phyloP scores from a whole-genome alignment of 2,329 filamentous ascomycete genomes.

The Didymosphaeria variabile region DNA sequence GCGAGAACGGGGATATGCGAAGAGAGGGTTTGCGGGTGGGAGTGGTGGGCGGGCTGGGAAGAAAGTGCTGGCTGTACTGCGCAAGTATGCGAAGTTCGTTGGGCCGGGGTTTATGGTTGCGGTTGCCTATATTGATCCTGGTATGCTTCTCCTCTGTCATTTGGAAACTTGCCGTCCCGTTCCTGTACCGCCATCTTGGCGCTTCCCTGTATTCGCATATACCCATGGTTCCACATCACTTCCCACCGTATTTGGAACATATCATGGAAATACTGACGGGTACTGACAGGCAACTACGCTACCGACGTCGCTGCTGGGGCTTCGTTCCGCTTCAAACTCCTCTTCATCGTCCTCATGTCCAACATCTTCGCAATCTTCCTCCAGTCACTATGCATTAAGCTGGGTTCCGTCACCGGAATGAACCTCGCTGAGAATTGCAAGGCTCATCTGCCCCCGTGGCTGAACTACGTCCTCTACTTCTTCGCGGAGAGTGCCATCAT shows the following conservation, averaged over 20 bases:
- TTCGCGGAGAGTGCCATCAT: conserved; percentile 67
- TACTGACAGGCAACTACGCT: conserved; percentile 68
- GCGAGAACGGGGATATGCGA: conserved; percentile 2
- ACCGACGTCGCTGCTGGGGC: conserved; percentile 75
- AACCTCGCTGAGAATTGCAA: conserved; percentile 61
- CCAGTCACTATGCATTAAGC: conserved; percentile 71
- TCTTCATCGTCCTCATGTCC: conserved; percentile 74
- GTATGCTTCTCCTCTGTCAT: conserved; percentile 30
- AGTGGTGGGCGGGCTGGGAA: not conserved
- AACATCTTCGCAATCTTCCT: conserved; percentile 77
- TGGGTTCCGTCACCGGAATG: conserved; percentile 61
- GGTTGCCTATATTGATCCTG: conserved; percentile 61
- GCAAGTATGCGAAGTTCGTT: conserved; percentile 66
- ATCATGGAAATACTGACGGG: not conserved
- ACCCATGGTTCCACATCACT: not conserved
- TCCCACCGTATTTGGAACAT: not conserved
- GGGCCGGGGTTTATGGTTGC: conserved; percentile 72
- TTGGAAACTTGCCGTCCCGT: not conserved
- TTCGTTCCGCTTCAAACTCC: conserved; percentile 69
- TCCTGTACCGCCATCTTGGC: not conserved
- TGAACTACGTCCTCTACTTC: conserved; percentile 63
- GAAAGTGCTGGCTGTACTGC: conserved; percentile 34
- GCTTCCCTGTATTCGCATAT: not conserved
- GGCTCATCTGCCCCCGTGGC: conserved; percentile 61
- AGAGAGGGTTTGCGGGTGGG: conserved; percentile 3